Evolutionary conservation across 108 stramenopile species (phyloP).

Genomic region (Skeletonema tropicum): DNA sequence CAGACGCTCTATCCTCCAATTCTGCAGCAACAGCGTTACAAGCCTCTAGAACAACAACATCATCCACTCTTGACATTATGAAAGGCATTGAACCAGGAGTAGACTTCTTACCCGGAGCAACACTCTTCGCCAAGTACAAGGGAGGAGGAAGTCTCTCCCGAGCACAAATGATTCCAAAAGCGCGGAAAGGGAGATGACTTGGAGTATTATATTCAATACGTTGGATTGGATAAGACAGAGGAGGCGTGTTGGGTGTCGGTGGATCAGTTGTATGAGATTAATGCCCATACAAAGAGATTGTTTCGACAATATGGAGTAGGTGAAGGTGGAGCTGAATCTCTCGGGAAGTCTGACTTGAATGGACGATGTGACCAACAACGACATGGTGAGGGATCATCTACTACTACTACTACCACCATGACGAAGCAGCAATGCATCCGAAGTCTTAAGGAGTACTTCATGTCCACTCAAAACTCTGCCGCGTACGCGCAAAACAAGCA

Average conservation of each 20-base stretch:
- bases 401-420: background rate
- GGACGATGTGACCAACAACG: background rate
- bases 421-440: constrained; percentile 19
- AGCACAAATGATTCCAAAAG: constrained; percentile 55
- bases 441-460: constrained; percentile 42
- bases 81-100: constrained; percentile 45
- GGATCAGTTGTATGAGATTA: constrained; percentile 48
- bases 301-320: constrained; percentile 17
- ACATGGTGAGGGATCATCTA: constrained; percentile 4
- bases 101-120: constrained; percentile 55
- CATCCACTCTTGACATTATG: constrained; percentile 24
- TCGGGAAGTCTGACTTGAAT: background rate
- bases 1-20: no score
- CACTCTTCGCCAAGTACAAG: constrained; percentile 47
- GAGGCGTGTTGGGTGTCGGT: constrained; percentile 38
- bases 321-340: background rate
- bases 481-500: constrained; percentile 14
- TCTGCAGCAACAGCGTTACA: background rate
- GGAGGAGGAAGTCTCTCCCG: constrained; percentile 14
- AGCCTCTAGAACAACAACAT: background rate
- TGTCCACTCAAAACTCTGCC: constrained; percentile 45
- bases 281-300: constrained; percentile 52
- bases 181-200: constrained; percentile 52
- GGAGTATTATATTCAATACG: constrained; percentile 53
- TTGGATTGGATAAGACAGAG: constrained; percentile 31